Evolutionary conservation across 2,329 filamentous ascomycete species (phyloP), one percentile per base, ranked within the genome.

Genomic region (Colletotrichum viniferum): DNA sequence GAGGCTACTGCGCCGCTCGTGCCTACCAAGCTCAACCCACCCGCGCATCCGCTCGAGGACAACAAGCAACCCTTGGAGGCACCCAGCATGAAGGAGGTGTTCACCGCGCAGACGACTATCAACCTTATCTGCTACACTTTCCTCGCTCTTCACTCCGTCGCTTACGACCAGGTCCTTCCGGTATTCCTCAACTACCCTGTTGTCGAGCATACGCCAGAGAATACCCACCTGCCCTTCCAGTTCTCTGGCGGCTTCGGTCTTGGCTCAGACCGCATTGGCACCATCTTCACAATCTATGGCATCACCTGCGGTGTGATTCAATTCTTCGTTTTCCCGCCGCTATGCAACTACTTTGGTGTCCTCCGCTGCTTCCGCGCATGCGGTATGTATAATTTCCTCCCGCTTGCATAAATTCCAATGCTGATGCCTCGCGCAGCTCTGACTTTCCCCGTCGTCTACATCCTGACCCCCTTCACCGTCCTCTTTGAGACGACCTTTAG

Each of bases 101-200:
- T 98, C 79, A 93, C 92, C 0, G 88, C 87, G 1, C 95, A 98
- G 83, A 94, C 95, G 1, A 88, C 90, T 36, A 88, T 97, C 71
- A 94, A 96, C 78, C 88, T 98, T 2, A 77, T 95, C 3, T 90
- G 93, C 0, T 98, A 98, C 84, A 94, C 94, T 2, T 88, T 97
- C 65, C 88, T 98, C 21, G 94, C 95, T 1, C 89, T 97, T 64
- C 96, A 98, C 83, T 93, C 92, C 0, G 92, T 97, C 52, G 93
- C 95, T 1, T 98, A 93, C 81, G 96, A 98, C 83, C 96, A 98
- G 81, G 88, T 96, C 4, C 90, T 98, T 2, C 94, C 96, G 0
- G 95, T 98, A 1, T 98, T 98, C 83, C 90, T 98, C 80, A 94
- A 98, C 84, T 94, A 95, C 78, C 93, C 94, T 0, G 83, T 87